Base-by-base conservation (phyloP, 176 grass and related monocot genomes). In the Lolium rigidum region DNA sequence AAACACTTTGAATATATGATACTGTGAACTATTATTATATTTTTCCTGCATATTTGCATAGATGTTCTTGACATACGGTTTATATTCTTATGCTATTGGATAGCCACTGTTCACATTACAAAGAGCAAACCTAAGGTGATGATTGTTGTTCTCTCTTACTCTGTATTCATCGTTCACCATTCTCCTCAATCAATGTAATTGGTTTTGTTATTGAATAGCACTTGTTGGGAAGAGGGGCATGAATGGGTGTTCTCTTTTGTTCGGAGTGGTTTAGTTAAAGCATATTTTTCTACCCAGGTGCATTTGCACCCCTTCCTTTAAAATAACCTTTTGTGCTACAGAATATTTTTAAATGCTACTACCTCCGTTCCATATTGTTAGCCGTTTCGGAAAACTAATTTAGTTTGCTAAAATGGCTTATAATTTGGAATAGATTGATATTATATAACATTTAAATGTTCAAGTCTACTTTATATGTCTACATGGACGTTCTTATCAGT, bases 21-120 rank as follows among this genome's bases (percentile, higher is more conserved):
- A 1, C 46, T 66, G n/a, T 66, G 31, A 64, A 80, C 56, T 63
- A 65, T 44, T 72, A 65, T 63, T 76, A n/a, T 47, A 47, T 6
- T 54, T 84, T 31, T 79, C 64, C 35, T 84, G 55, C 28, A 74
- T 63, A 74, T 64, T 76, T 76, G 41, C 11, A 63, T 57, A 22
- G 49, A 82, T 82, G 60, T 87, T 77, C 48, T 56, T 38, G 39
- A 1, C 56, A 71, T 51, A 76, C 0, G 49, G 15, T 76, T 31
- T 79, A 46, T 24, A 51, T 48, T 83, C 10, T 84, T 84, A 57
- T 74, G 22, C 55, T 62, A 35, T 84, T 84, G 26, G 31, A 17
- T 84, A 24, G 56, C 6, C 11, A 55, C 61, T 46, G 7, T 61
- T 62, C 74, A 70, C 28, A 87, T 59, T 37, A 3, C 60, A 25